phyloP scores from a whole-genome alignment of 169 alveolate species.

The Babesia gibsoni region DNA sequence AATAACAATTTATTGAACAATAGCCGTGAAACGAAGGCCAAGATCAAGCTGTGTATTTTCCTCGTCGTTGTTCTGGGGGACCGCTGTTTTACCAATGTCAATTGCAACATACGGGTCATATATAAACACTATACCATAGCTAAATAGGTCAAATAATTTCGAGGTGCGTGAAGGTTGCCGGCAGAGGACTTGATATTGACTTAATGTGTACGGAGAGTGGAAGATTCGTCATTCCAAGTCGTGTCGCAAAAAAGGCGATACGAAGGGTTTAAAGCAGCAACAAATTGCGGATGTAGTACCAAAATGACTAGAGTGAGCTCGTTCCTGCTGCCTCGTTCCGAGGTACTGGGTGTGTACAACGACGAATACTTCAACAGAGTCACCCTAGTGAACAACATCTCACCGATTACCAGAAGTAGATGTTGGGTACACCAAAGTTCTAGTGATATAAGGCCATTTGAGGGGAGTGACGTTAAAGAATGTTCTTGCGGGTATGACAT shows the following conservation, averaged over 20 bases:
- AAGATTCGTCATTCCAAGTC: neutral
- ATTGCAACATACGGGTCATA: no score
- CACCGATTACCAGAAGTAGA: slow-evolving; percentile 5
- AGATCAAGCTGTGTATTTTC: no score
- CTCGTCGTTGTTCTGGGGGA: no score
- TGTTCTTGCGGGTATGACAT: slow-evolving; percentile 26
- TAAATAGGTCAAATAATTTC: no score
- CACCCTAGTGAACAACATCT: slow-evolving; percentile 39
- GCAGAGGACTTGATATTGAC: neutral
- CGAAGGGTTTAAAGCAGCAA: neutral
- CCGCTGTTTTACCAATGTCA: no score
- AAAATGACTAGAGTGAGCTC: neutral
- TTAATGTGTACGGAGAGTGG: slow-evolving; percentile 6
- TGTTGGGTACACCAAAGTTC: slow-evolving; percentile 65
- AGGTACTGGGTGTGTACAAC: slow-evolving; percentile 46
- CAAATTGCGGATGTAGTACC: neutral
- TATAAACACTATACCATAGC: no score
- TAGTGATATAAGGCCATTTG: slow-evolving; percentile 14
- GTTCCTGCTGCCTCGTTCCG: slow-evolving; percentile 16
- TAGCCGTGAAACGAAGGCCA: no score
- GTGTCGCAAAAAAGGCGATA: slow-evolving; percentile 2
- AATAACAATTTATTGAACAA: no score
- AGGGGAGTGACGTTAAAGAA: neutral
- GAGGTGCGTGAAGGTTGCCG: neutral
- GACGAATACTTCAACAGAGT: slow-evolving; percentile 48